Conservation (phyloP, 1,284 basidiomycete genomes). For the Xerocomus amazonicus region DNA sequence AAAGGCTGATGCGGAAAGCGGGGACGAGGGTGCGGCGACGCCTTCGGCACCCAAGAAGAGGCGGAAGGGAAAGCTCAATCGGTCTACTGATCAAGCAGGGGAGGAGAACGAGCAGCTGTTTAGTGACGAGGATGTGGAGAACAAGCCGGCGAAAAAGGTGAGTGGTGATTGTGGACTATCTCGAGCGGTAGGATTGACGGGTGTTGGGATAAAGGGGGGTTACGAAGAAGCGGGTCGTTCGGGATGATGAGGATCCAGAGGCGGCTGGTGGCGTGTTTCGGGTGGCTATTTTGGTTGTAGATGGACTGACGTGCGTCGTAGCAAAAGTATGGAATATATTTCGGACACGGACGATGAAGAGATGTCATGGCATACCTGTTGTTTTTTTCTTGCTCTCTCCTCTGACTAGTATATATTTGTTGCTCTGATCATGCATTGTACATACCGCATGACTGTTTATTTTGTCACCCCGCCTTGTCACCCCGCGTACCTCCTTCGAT, state of each 20-base stretch:
- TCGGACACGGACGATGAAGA: slow-evolving; percentile 74
- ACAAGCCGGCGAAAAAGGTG: slow-evolving; percentile 67
- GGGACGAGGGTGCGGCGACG: slow-evolving; percentile 44
- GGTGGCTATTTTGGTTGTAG: background rate
- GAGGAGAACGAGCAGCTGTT: slow-evolving; percentile 57
- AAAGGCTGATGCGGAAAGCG: slow-evolving; percentile 54
- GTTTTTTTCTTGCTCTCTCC: background rate
- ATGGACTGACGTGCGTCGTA: slow-evolving; percentile 25
- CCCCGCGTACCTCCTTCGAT: too few relatives aligned
- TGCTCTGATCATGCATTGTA: background rate
- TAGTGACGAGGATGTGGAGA: slow-evolving; percentile 64
- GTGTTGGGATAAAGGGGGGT: slow-evolving; percentile 36
- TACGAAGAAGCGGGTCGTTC: slow-evolving; percentile 66
- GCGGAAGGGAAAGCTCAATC: slow-evolving; percentile 48
- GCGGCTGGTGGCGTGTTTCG: slow-evolving; percentile 39
- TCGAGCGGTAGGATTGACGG: too few relatives aligned
- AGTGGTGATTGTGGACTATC: slow-evolving; percentile 8
- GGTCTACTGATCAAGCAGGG: slow-evolving; percentile 40
- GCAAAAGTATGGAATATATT: slow-evolving; percentile 77
- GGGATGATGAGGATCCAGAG: slow-evolving; percentile 75
- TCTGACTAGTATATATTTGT: background rate
- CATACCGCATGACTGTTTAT: too few relatives aligned
- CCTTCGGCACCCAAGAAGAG: slow-evolving; percentile 44
- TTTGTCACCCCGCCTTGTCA: too few relatives aligned
- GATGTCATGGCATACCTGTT: slow-evolving; percentile 35